A percentile compares a stretch with the other conserved stretches of the same genome.
Evolutionary conservation across 1,284 basidiomycete species (phyloP).

Genomic region (Puccinia horiana): DNA sequence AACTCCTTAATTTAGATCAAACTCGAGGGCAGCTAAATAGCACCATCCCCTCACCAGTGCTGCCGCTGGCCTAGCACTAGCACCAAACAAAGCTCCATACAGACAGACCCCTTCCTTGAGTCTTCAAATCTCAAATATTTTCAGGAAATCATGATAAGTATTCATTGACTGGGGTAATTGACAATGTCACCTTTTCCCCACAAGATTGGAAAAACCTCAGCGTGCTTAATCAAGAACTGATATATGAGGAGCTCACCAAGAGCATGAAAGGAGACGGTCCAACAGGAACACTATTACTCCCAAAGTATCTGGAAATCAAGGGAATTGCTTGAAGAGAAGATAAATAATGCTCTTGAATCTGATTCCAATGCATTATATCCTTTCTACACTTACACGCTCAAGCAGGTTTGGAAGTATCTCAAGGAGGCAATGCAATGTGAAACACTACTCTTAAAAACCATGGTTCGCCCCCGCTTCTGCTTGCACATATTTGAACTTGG

Average conservation of each 20-base stretch:
- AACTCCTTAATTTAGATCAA: too few relatives aligned
- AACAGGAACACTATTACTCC: background rate
- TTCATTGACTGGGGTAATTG: background rate
- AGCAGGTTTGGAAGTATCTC: background rate
- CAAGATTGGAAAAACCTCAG: background rate
- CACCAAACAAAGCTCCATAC: too few relatives aligned
- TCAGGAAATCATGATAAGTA: background rate
- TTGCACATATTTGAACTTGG: background rate
- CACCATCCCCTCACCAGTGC: too few relatives aligned
- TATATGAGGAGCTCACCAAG: background rate
- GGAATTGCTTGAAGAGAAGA: background rate
- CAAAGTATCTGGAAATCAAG: background rate
- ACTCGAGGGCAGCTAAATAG: too few relatives aligned
- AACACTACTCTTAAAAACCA: background rate
- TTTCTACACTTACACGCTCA: background rate
- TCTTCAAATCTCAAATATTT: too few relatives aligned
- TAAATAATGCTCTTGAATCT: background rate
- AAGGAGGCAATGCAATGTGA: conserved; percentile 4
- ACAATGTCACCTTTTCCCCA: background rate
- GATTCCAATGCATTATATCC: background rate
- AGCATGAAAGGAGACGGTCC: background rate
- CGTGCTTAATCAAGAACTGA: background rate
- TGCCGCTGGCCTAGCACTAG: too few relatives aligned
- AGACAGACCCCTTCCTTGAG: too few relatives aligned
- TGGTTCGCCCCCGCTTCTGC: background rate